Evolutionary conservation across 139 green algal species (phyloP).

Genomic region (Chlorella vulgaris): DNA sequence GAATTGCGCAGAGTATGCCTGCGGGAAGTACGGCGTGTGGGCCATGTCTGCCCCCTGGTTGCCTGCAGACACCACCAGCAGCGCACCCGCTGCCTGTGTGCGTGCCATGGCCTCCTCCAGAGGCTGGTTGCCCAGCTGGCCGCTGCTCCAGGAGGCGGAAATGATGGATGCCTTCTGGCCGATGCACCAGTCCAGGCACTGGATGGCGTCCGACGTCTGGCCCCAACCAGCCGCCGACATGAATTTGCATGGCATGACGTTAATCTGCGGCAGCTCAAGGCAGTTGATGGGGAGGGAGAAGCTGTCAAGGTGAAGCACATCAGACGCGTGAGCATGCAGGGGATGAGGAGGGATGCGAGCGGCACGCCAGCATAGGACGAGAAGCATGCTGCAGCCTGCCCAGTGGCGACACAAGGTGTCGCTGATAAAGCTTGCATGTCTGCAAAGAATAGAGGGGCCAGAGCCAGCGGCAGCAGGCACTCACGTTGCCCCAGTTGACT

Average conservation of each 20-base stretch:
- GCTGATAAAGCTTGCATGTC: no score
- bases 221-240: slow-evolving; percentile 5
- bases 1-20: not conserved
- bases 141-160: slow-evolving; percentile 6
- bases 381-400: no score
- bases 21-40: slow-evolving; percentile 10
- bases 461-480: not conserved
- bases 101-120: slow-evolving; percentile 25
- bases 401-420: no score
- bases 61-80: slow-evolving; percentile 13
- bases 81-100: not conserved
- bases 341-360: not conserved
- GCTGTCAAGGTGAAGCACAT: not conserved
- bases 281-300: not conserved
- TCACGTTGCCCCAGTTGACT: slow-evolving; percentile 27
- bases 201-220: slow-evolving; percentile 9
- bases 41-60: slow-evolving; percentile 20
- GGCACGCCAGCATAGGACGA: no score
- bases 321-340: not conserved
- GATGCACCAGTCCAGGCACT: slow-evolving; percentile 26
- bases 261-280: not conserved
- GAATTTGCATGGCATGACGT: slow-evolving; percentile 21
- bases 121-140: slow-evolving; percentile 8
- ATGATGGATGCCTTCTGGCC: slow-evolving; percentile 5
- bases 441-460: no score